Evolutionary conservation across 768 basidiomycete genomes (phyloP), one percentile per base, ranked within the genome.

Genomic region (Russula virescens): DNA sequence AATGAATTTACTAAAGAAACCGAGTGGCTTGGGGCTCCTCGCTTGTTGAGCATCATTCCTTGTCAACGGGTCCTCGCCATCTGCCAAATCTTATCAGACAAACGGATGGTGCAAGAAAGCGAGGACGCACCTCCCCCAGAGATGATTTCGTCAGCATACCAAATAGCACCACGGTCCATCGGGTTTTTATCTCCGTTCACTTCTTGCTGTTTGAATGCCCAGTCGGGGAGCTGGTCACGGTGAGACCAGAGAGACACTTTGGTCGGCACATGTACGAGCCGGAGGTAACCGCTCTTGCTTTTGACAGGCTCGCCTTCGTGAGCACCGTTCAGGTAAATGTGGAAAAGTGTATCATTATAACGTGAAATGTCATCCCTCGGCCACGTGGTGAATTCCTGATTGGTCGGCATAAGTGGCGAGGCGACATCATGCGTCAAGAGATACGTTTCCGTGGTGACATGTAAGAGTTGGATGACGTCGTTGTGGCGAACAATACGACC

Each of bases 381-480:
- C 84, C 87, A 89, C 0, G 97, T 98, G 7, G 97, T 99, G 74
- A 98, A 94, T 73, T 99, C 97, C 72, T 98, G 94, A 73, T 98
- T 98, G 52, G 97, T 99, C 18, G 97, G 88, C 88, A 93, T 95
- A 53, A 94, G 82, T 5, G 97, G 91, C 1, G 93, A 97, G 0
- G 97, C 97, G 61, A 99, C 97, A 73, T 99, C 97, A 69, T 99
- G 97, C 2, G 95, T 97, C 48, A 99, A 76, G 50, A 99, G 85
- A 61, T 86, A 75, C 1, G 86, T 84, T 65, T 95, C 79, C 11
- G 95, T 96, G 72, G 83, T 84, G 71, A 92, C 82, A 70, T 99
- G 97, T 25, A 94, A 79, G 21, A 98, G 82, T 69, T 93, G 94
- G 66, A 98, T 80, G 57, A 91, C 75, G 73, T 98, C 97, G 62